Evolutionary conservation across 2,329 filamentous ascomycete species (phyloP), one percentile per base, ranked within the genome.

Genomic region (Epichloe baconii): DNA sequence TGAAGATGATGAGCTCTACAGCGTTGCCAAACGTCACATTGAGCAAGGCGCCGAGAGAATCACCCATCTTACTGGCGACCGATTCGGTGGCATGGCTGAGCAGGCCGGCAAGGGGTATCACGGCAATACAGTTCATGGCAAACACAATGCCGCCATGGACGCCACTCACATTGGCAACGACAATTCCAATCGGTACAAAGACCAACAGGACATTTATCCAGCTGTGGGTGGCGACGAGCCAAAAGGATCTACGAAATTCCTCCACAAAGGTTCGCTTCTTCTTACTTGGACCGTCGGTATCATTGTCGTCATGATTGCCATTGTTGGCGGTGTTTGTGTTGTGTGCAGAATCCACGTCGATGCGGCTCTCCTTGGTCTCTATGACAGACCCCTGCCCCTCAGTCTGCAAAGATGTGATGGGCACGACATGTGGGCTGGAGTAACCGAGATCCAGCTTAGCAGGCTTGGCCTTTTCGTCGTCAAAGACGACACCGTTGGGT

Each of bases 21-120:
- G 85, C 83, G 64, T 89, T 88, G 58, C 85, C 84, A 69, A 88
- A 87, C 8, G 84, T 87, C 54, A 88, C 81, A 60, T 88, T 88
- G 63, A 88, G 76, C 59, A 88, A 66, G 36, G 85, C 84, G 51
- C 84, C 84, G 44, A 87, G 70, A 3, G 83, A 83, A 62, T 88
- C 85, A 49, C 85, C 85, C 67, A 89, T 75, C 58, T 80, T 79
- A 56, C 76, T 76, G 46, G 85, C 84, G 52, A 88, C 85, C 52
- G 80, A 84, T 68, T 89, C 85, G 15, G 85, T 89, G 37, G 85
- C 85, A 67, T 82, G 81, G 59, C 80, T 81, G 58, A 89, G 71
- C 49, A 89, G 68, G 52, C 82, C 85, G 47, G 85, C 85, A 55
- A 89, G 72, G 26, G 85, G 85, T 53, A 89, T 77, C 60, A 89